Evolutionary conservation across 1,284 basidiomycete species (phyloP).

Genomic region (Vanrija sp.): DNA sequence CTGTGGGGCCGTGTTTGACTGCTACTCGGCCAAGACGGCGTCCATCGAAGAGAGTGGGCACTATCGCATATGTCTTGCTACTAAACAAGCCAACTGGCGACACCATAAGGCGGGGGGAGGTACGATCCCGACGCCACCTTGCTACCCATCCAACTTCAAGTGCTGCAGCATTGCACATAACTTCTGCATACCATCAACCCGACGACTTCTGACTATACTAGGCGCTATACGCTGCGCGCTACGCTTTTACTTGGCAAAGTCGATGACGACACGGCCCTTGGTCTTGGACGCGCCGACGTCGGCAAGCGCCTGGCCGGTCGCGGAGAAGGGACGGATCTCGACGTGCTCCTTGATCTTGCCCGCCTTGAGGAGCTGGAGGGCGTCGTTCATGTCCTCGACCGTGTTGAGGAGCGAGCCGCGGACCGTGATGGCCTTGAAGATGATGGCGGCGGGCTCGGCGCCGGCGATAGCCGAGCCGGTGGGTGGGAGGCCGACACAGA

Average conservation of each 20-base stretch:
- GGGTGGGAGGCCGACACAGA: constrained; percentile 16
- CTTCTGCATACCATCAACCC: too few relatives aligned
- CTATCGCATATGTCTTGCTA: too few relatives aligned
- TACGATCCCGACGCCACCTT: too few relatives aligned
- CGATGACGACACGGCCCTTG: constrained; percentile 17
- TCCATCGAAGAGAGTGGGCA: too few relatives aligned
- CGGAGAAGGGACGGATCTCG: constrained; percentile 10
- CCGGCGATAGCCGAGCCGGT: constrained; percentile 35
- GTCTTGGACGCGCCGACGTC: constrained; percentile 11
- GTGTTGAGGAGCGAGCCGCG: constrained; percentile 40
- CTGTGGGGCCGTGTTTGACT: too few relatives aligned
- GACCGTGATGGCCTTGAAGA: constrained; percentile 47
- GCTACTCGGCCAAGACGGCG: too few relatives aligned
- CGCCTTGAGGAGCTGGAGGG: constrained; percentile 7
- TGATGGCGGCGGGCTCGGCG: constrained; percentile 34
- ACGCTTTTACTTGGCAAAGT: constrained; percentile 3
- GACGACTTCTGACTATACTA: too few relatives aligned
- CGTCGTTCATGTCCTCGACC: constrained; percentile 17
- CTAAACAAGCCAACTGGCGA: too few relatives aligned
- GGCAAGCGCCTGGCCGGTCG: constrained; percentile 14
- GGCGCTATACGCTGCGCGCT: too few relatives aligned
- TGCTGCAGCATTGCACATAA: too few relatives aligned
- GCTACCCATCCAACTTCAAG: too few relatives aligned
- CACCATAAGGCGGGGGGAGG: too few relatives aligned
- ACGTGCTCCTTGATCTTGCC: constrained; percentile 23